Percentiles rank a stretch among this genome's conserved stretches.
These are phyloP conservation scores for Podila verticillata DNA, from an alignment of 192 early-diverging fungal species.

Conservation along the genomic window DNA sequence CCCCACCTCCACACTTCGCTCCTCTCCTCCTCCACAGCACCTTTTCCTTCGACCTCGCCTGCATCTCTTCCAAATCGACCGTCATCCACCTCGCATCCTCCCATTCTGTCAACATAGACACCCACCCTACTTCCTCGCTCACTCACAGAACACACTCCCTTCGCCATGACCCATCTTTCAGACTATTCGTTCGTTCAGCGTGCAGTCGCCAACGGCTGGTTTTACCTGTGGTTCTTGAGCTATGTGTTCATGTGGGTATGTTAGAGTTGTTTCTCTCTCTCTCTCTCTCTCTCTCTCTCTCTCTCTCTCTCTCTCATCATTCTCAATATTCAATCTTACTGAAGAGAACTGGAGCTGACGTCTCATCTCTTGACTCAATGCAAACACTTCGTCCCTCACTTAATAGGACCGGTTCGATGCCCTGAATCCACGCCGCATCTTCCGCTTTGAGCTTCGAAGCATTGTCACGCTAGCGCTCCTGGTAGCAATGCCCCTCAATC, in stretches of 20 bases:
- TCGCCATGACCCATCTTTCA: slow-evolving; percentile 7
- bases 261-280: not conserved
- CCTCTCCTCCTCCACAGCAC: not conserved
- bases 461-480: not conserved
- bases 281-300: no score
- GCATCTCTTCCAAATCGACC: not conserved
- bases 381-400: not conserved
- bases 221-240: not conserved
- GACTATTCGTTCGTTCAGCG: slow-evolving; percentile 1
- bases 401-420: slow-evolving; percentile 2
- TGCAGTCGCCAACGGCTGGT: not conserved
- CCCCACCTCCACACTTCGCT: not conserved
- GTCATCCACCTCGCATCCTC: not conserved
- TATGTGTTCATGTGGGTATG: not conserved
- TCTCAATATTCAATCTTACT: no score
- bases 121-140: no score
- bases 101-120: not conserved
- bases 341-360: no score
- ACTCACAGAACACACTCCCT: not conserved
- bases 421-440: not conserved
- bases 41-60: not conserved
- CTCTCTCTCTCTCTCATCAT: no score
- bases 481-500: not conserved
- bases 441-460: slow-evolving; percentile 4
- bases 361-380: no score